Evolutionary conservation across 1,284 basidiomycete species (phyloP), one percentile per base, ranked within the genome.

Genomic region (Schizophyllum commune): DNA sequence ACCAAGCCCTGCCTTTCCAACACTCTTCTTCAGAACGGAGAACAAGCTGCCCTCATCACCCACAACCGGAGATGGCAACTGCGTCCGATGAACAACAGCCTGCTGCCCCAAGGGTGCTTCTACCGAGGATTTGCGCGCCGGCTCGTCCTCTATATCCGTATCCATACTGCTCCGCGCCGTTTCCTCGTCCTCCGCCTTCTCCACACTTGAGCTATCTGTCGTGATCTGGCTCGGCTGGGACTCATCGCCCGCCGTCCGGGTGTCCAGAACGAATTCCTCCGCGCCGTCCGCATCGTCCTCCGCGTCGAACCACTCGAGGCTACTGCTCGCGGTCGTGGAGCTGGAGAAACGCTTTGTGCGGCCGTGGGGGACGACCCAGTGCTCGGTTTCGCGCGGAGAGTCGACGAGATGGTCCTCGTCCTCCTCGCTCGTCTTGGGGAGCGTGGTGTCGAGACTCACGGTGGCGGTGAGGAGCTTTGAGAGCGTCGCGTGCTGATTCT

Each of bases 41-140:
- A 96, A 92, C 53, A 97, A 75, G 66, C 91, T 94, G 4, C 92
- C 91, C 75, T 97, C 94, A 62, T 96, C 92, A 1, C 84, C 87
- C 17, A 88, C 75, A n/a, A 82, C 77, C 8, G 78, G 78, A 32
- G 82, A 81, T 15, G 89, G 94, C 52, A 97, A 77, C 57, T 76
- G 76, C 1, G 80, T 85, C 64, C 92, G 78, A 63, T 87, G 78
- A 19, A 75, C 69, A 13, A 88, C 69, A 6, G 19, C 20, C 65
- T 73, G 76, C 62, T 58, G 72, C 66, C 66, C 60, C n/a, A 51
- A 52, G 13, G 53, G 59, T 62, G 64, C 47, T 20, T 59, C 55
- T 21, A 64, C 58, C 34, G 64, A 59, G 7, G 65, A 59, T 55
- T 66, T 63, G 20, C 58, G 60, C 6, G 61, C 27, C 11, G 5